Percentiles rank a stretch among this genome's conserved stretches.
These are phyloP conservation scores for Auricularia heimuer DNA, from an alignment of 768 basidiomycete species.

Conservation along the genomic window DNA sequence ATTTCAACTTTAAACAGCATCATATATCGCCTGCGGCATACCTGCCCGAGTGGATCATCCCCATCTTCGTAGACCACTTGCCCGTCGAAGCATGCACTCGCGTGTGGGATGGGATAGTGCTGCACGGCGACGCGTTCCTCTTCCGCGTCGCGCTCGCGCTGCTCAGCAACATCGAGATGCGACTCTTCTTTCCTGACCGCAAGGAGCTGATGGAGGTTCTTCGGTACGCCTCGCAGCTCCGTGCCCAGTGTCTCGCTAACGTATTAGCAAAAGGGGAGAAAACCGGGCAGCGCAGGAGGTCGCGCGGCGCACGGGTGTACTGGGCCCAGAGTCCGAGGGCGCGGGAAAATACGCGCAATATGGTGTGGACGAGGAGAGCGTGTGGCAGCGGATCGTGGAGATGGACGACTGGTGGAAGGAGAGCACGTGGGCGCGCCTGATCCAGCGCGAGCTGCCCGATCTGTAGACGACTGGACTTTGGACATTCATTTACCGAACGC, in stretches of 20 bases:
- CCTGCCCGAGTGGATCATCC: slow-evolving; percentile 70
- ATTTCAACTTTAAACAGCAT: slow-evolving; percentile 91
- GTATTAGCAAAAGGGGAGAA: slow-evolving; percentile 46
- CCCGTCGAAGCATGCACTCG: slow-evolving; percentile 86
- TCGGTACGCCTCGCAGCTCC: slow-evolving; percentile 34
- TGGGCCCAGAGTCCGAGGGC: slow-evolving; percentile 36
- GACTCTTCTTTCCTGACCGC: slow-evolving; percentile 81
- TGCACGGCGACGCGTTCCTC: slow-evolving; percentile 86
- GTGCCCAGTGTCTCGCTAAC: slow-evolving; percentile 8
- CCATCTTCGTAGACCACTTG: slow-evolving; percentile 77
- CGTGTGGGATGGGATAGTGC: slow-evolving; percentile 76
- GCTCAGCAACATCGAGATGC: slow-evolving; percentile 71
- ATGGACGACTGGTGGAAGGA: slow-evolving; percentile 94
- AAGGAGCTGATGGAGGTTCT: slow-evolving; percentile 71
- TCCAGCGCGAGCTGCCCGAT: slow-evolving; percentile 82
- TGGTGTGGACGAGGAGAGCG: slow-evolving; percentile 70
- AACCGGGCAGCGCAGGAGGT: slow-evolving; percentile 76
- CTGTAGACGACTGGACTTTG: slow-evolving; percentile 16
- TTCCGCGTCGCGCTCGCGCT: slow-evolving; percentile 80
- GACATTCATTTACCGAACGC: no score
- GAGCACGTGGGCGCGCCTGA: slow-evolving; percentile 75
- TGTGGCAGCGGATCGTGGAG: slow-evolving; percentile 73
- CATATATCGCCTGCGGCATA: slow-evolving; percentile 82
- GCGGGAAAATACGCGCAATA: slow-evolving; percentile 75
- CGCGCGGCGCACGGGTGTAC: slow-evolving; percentile 46